Conservation (phyloP, 192 early-diverging fungal species). For the Oehlia diaphana region DNA sequence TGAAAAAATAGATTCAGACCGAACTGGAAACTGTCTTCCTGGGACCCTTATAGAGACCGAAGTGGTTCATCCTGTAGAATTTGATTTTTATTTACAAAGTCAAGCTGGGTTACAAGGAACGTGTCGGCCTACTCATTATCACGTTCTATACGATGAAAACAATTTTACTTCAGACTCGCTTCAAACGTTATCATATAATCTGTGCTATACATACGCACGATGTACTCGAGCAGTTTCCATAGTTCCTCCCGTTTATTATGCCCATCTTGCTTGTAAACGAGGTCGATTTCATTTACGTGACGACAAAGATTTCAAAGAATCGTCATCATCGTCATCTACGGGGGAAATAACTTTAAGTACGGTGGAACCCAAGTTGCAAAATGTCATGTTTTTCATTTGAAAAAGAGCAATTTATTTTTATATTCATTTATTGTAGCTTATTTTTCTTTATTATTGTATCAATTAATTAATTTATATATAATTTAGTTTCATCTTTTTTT, state of each 20-base stretch:
- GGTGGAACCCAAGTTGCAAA: too few species aligned
- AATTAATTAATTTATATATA: too few species aligned
- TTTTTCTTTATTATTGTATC: too few species aligned
- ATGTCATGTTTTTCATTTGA: too few species aligned
- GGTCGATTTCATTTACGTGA: background rate
- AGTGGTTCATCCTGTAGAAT: background rate
- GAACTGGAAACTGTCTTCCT: background rate
- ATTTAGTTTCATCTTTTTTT: too few species aligned
- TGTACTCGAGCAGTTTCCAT: constrained; percentile 79
- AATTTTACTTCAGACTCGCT: constrained; percentile 27
- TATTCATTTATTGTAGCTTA: too few species aligned
- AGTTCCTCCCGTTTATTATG: background rate
- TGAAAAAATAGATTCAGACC: background rate
- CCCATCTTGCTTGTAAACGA: background rate
- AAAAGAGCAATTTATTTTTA: too few species aligned
- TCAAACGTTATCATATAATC: constrained; percentile 77
- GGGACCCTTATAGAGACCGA: background rate
- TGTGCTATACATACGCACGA: constrained; percentile 84
- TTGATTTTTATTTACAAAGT: background rate
- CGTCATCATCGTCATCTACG: too few species aligned
- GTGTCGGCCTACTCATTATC: background rate
- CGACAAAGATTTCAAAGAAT: too few species aligned
- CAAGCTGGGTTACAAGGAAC: background rate
- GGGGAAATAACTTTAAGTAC: too few species aligned
- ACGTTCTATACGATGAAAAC: background rate